phyloP scores from a whole-genome alignment of 2,329 filamentous ascomycete genomes.

The Aspergillus alliaceus region DNA sequence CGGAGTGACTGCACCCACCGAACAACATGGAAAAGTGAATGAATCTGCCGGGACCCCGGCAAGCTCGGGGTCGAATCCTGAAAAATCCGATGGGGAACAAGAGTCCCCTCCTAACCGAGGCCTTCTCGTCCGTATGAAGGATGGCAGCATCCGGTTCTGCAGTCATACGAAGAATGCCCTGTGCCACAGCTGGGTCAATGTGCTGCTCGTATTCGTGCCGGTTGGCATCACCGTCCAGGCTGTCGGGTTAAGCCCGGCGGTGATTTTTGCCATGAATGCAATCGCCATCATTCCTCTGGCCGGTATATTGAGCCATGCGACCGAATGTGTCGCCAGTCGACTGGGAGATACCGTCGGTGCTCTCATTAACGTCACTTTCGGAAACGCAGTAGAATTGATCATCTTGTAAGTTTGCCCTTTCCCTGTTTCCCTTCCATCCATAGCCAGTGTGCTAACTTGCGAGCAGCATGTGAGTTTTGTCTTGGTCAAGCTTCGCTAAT shows the following conservation, averaged over 20 bases:
- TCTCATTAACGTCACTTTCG: slow-evolving; percentile 74
- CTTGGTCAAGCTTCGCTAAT: not conserved
- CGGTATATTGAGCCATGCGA: slow-evolving; percentile 69
- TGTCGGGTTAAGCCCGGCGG: slow-evolving; percentile 52
- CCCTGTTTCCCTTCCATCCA: slow-evolving; percentile 11
- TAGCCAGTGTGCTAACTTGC: slow-evolving; percentile 16
- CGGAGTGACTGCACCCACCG: not conserved
- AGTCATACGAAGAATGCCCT: slow-evolving; percentile 35
- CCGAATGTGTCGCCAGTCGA: slow-evolving; percentile 70
- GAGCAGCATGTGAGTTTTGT: slow-evolving; percentile 55
- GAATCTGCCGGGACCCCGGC: slow-evolving; percentile 14
- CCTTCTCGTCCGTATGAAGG: slow-evolving; percentile 28
- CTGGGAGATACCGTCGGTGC: slow-evolving; percentile 73
- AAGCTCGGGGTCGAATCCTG: slow-evolving; percentile 15
- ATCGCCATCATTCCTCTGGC: slow-evolving; percentile 74
- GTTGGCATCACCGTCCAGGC: slow-evolving; percentile 41
- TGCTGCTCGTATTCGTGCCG: slow-evolving; percentile 44
- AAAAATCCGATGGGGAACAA: slow-evolving; percentile 19
- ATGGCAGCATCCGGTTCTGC: slow-evolving; percentile 32
- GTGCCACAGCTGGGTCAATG: slow-evolving; percentile 45
- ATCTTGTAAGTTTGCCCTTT: slow-evolving; percentile 58
- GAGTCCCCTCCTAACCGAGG: slow-evolving; percentile 21
- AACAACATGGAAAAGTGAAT: slow-evolving; percentile 32
- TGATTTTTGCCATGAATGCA: slow-evolving; percentile 73
- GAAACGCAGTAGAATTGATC: slow-evolving; percentile 77